A percentile compares a stretch with the other conserved stretches of the same genome.
Evolutionary conservation across 371 early-diverging fungal species (phyloP).

Genomic region (Mucor mucedo): DNA sequence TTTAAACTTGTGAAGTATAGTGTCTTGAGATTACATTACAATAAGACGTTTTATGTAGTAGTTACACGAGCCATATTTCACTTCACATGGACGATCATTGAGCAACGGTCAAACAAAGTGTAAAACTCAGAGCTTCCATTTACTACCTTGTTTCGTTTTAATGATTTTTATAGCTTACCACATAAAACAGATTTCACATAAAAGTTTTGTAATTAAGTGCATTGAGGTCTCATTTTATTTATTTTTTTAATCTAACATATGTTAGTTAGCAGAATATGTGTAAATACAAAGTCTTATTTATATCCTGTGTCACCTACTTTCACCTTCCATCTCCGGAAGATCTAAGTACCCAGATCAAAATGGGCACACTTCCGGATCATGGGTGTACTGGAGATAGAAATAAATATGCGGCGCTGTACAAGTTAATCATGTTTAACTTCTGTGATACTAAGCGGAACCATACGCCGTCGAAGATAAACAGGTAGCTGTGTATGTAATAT

Average conservation of each 20-base stretch:
- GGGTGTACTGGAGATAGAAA: neutral
- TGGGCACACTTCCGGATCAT: neutral
- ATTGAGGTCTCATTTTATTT: no score
- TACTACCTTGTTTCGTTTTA: neutral
- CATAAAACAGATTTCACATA: no score
- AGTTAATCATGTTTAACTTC: neutral
- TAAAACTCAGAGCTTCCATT: neutral
- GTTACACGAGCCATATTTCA: neutral
- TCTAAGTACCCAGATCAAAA: neutral
- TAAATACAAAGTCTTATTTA: no score
- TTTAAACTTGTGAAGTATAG: no score
- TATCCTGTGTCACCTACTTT: neutral
- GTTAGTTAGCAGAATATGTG: no score
- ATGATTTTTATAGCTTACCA: no score
- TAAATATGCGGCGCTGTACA: neutral
- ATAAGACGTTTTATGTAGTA: neutral
- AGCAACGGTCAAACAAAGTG: neutral
- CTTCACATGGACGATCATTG: neutral
- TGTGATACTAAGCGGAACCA: neutral
- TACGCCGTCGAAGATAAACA: neutral
- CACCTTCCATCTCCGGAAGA: neutral
- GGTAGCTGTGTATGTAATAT: no score
- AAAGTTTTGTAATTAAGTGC: no score
- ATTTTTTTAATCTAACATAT: no score
- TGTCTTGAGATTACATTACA: neutral